phyloP scores from a whole-genome alignment of 2,329 filamentous ascomycete species.

The Calcarisporium arbuscula region DNA sequence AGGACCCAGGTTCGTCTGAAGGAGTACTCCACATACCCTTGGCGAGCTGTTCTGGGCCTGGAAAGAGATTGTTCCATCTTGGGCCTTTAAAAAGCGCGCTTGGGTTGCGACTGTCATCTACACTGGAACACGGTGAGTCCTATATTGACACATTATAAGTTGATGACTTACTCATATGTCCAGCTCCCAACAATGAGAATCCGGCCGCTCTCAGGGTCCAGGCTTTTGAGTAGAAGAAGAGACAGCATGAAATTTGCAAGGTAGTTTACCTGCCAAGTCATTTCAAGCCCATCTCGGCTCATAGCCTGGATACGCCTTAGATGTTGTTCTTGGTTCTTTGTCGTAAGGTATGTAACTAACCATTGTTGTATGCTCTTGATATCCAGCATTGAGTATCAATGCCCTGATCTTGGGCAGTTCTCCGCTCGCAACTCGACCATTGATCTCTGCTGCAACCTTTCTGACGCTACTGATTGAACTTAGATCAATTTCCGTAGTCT shows the following conservation, averaged over 20 bases:
- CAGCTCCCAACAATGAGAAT: slow-evolving; percentile 24
- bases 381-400: slow-evolving; percentile 30
- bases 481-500: slow-evolving; percentile 26
- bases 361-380: slow-evolving; percentile 18
- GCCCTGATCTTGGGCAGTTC: slow-evolving; percentile 30
- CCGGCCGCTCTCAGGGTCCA: slow-evolving; percentile 20
- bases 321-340: too few species aligned
- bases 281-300: slow-evolving; percentile 24
- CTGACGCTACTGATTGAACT: slow-evolving; percentile 20
- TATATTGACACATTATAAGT: too few species aligned
- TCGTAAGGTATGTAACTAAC: slow-evolving; percentile 14
- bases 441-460: slow-evolving; percentile 20
- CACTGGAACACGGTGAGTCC: too few species aligned
- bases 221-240: slow-evolving; percentile 24
- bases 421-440: slow-evolving; percentile 21
- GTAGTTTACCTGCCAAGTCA: slow-evolving; percentile 26
- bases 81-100: too few species aligned
- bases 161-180: slow-evolving; percentile 28
- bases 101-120: slow-evolving; percentile 22
- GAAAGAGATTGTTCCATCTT: slow-evolving; percentile 20
- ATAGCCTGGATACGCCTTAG: slow-evolving; percentile 13
- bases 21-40: slow-evolving; percentile 27
- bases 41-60: slow-evolving; percentile 23
- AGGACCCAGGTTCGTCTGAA: slow-evolving; percentile 18
- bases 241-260: slow-evolving; percentile 22